These are phyloP conservation scores for Urostyla sp. DNA, from an alignment of 73 alveolate genomes.

Conservation along the genomic window DNA sequence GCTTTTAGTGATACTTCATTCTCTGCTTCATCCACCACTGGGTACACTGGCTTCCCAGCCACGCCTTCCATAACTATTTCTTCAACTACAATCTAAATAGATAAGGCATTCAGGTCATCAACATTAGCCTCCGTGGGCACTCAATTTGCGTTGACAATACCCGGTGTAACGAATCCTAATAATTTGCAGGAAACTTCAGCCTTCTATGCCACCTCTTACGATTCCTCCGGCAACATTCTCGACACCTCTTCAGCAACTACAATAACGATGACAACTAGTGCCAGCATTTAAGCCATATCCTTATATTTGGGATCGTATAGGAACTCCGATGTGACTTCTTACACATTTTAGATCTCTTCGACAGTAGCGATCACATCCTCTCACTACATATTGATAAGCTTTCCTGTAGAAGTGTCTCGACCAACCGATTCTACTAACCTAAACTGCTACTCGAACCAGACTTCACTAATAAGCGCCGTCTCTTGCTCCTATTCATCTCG, in stretches of 20 bases:
- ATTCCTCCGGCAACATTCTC: constrained; percentile 9
- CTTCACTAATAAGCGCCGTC: constrained; percentile 1
- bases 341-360: constrained; percentile 45
- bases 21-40: constrained; percentile 42
- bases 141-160: constrained; percentile 32
- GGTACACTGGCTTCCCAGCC: constrained; percentile 23
- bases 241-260: constrained; percentile 50
- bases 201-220: not conserved
- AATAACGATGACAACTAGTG: constrained; percentile 34
- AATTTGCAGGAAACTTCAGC: constrained; percentile 28
- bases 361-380: constrained; percentile 40
- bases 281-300: not conserved
- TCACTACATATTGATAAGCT: not conserved
- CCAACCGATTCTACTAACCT: constrained; percentile 23
- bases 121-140: constrained; percentile 32
- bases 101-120: constrained; percentile 52
- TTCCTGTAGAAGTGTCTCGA: constrained; percentile 43
- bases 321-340: constrained; percentile 46
- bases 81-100: constrained; percentile 9
- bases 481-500: constrained; percentile 22
- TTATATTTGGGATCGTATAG: constrained; percentile 18
- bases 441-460: constrained; percentile 21
- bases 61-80: constrained; percentile 19
- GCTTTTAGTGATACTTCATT: constrained; percentile 32
- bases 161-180: constrained; percentile 58